Evolutionary conservation across 1,284 basidiomycete species (phyloP).

Genomic region (Golubevia pallescens): DNA sequence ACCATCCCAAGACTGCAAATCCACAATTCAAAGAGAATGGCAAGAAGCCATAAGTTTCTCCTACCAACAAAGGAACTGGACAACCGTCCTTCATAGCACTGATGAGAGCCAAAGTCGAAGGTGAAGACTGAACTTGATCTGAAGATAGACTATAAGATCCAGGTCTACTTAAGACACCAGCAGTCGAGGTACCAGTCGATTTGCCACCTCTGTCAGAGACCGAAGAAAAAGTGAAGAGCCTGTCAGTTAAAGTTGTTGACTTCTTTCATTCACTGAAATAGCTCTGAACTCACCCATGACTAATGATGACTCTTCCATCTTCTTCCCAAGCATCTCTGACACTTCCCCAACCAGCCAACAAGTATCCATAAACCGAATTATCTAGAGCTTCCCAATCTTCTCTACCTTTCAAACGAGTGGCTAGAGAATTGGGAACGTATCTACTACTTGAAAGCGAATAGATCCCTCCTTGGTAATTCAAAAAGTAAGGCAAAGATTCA

Average conservation of each 20-base stretch:
- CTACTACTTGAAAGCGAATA: conserved; percentile 8
- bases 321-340: conserved; percentile 26
- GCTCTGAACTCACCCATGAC: conserved; percentile 18
- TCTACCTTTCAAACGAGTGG: not conserved
- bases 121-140: conserved; percentile 24
- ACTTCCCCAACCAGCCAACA: conserved; percentile 31
- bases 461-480: conserved; percentile 30
- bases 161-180: too few species aligned
- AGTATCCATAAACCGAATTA: conserved; percentile 26
- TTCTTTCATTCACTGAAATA: too few species aligned
- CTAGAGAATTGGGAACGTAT: not conserved
- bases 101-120: conserved; percentile 25
- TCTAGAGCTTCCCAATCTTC: conserved; percentile 12
- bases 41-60: conserved; percentile 23
- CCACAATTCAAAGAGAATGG: conserved; percentile 23
- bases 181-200: not conserved
- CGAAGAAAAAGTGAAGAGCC: too few species aligned
- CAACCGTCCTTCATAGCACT: conserved; percentile 16
- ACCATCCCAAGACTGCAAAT: conserved; percentile 42
- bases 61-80: conserved; percentile 30
- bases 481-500: conserved; percentile 38
- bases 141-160: conserved; percentile 1
- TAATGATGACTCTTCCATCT: conserved; percentile 32
- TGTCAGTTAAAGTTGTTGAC: too few species aligned
- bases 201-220: too few species aligned